Base-by-base conservation (phyloP, 2,329 filamentous ascomycete species). In the Venturia nashicola region DNA sequence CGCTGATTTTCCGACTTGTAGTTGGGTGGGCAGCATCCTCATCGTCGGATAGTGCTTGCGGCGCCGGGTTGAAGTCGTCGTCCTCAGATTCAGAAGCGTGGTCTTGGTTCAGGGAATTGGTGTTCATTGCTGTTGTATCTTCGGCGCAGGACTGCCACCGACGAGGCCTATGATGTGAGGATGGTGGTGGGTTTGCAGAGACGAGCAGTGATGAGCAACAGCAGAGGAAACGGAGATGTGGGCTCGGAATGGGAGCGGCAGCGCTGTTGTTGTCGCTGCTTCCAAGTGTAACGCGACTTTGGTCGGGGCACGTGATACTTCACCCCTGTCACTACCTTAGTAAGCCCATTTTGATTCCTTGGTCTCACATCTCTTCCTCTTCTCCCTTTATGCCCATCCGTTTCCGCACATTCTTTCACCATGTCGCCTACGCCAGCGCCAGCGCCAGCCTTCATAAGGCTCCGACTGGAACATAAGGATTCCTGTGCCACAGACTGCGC, bases 1-100 rank as follows among this genome's bases (percentile, higher is more conserved):
- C 32, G 18, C 20, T 51, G 63, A 36, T 61, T 61, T 63, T 18
- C 27, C 59, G 59, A 66, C 65, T 63, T 66, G n/a, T 64, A 54
- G 62, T 65, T 59, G 46, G 7, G 27, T 65, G 36, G 18, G 32
- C 64, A 59, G 78, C 76, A 67, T 79, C 82, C 66, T 91, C 89
- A 61, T 85, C 86, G 68, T 93, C 90, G 3, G 89, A 94, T 42
- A 84, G 71, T 65, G 90, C 84, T 66, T 84, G 87, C 23, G 88
- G 87, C 60, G 82, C 85, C 61, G 91, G 92, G 74, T 96, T 96
- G 82, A 97, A 96, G 74, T 93, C 88, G 69, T 95, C 91, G 61
- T 94, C 90, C 55, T 89, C 87, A 64, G 90, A 88, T 60, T 83
- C 82, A 36, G 51, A 57, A 36, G 14, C 51, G 27, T 34, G 27